These are phyloP conservation scores for Daldinia loculata DNA, from an alignment of 495 filamentous ascomycete species.

Conservation along the genomic window DNA sequence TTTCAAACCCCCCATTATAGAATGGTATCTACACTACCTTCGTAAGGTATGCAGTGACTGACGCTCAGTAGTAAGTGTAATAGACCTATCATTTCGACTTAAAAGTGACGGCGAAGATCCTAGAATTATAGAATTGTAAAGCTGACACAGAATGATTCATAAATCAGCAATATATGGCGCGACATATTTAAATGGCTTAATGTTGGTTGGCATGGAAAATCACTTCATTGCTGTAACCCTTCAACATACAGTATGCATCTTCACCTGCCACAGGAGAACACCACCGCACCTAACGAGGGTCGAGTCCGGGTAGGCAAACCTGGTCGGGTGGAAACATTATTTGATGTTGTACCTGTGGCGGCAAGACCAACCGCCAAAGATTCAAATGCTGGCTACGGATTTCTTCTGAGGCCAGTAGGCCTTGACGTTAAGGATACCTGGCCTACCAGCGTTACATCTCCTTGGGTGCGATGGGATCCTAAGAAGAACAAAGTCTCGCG, in stretches of 20 bases:
- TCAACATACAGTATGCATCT: constrained; percentile 28
- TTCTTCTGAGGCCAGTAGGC: not conserved
- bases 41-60: no score
- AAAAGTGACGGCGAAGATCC: no score
- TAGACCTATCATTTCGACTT: no score
- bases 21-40: no score
- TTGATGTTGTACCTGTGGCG: constrained; percentile 29
- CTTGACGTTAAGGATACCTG: not conserved
- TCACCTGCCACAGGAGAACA: not conserved
- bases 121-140: no score
- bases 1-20: no score
- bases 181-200: constrained; percentile 28
- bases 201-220: constrained; percentile 25
- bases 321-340: constrained; percentile 18
- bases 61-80: no score
- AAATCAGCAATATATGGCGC: constrained; percentile 7
- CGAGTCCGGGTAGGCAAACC: constrained; percentile 30
- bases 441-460: not conserved
- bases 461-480: constrained; percentile 31
- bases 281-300: not conserved
- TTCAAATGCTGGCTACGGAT: constrained; percentile 16
- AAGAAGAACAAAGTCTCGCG: constrained; percentile 8
- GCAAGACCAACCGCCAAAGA: constrained; percentile 5
- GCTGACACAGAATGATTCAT: no score
- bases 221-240: constrained; percentile 25